Base-by-base conservation (phyloP, 2,329 filamentous ascomycete genomes). In the Byssothecium circinans region DNA sequence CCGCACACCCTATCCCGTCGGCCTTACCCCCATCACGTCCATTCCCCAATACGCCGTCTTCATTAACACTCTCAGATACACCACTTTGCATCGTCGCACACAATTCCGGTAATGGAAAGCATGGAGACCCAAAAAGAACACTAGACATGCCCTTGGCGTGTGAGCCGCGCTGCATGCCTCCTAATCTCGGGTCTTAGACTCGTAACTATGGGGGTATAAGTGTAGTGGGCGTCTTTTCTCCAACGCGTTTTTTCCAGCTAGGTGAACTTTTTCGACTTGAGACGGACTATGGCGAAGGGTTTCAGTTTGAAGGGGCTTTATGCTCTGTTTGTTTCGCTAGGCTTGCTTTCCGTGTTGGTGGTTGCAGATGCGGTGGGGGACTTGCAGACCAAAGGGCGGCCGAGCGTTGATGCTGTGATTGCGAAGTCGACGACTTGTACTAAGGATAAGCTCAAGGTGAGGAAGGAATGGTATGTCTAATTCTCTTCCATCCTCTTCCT, bases 381-480 rank as follows among this genome's bases (percentile, higher is more conserved):
- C 49, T 52, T 67, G 4, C 57, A 61, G 20, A 54, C 53, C 5
- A 64, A 64, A 40, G 64, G 64, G 11, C 53, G 62, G 18, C 49
- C 63, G 15, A 54, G 50, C 12, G 41, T 68, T 12, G 60, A 68
- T 50, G 61, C 61, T 35, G 55, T 52, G 25, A 47, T 67, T 22
- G 56, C 62, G n/a, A 61, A 60, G 30, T 62, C 56, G 10, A 57
- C 49, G 22, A 66, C 61, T 18, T 68, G 64, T 39, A 67, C 60
- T 10, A 68, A 67, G 45, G 59, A 59, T 11, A 67, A 66, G 39
- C 44, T 68, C 27, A 54, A 58, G 35, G 58, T 67, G 11, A 57
- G 64, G 33, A 57, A 50, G 43, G 64, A 68, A 54, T 68, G 64
- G 64, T 67, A 58, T 18, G 32, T 41, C 2, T 33, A n/a, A n/a